Evolutionary conservation across 2,329 filamentous ascomycete genomes (phyloP), one percentile per base, ranked within the genome.

Genomic region (Pyrenophora tritici-repentis): DNA sequence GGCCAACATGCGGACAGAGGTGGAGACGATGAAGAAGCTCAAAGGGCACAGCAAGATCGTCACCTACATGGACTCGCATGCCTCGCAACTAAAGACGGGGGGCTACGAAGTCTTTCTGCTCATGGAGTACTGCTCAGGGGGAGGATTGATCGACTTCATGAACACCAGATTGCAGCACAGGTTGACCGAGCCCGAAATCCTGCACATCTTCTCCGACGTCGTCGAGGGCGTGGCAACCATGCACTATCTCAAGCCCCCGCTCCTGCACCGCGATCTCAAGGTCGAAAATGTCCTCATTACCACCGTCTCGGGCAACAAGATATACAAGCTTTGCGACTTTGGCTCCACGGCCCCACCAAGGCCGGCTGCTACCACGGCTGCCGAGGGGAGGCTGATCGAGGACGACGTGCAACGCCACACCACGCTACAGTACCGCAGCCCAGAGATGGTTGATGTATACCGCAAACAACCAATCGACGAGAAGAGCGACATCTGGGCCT

Each of bases 11-110:
- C 87, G 94, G 74, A 97, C 87, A 62, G 94, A 99, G 81, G 94
- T 99, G 64, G 94, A 99, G 79, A 99, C 94, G 12, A 99, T 99
- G 94, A 99, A 99, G 86, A 92, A 94, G 76, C 83, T 99, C 66
- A 96, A 96, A 80, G 94, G 94, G 50, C 94, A 97, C 81, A 86
- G 87, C 57, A 88, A 94, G 66, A 97, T 99, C 70, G 94, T 99
- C 66, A 97, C 89, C 52, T 99, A 99, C 77, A 92, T 97, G 73
- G 94, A 99, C 79, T 97, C 93, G 61, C 94, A 99, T 76, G 94
- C 94, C 32, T 97, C 91, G 13, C 92, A 97, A 76, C 79, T 97
- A 65, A 88, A 90, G 66, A 91, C 89, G 43, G 92, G 92, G 35
- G 94, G 94, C 51, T 99, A 96, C 74, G 94, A 99, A 79, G 94